phyloP scores from a whole-genome alignment of 257 asterid species.

The Solanum lycopersicoides region DNA sequence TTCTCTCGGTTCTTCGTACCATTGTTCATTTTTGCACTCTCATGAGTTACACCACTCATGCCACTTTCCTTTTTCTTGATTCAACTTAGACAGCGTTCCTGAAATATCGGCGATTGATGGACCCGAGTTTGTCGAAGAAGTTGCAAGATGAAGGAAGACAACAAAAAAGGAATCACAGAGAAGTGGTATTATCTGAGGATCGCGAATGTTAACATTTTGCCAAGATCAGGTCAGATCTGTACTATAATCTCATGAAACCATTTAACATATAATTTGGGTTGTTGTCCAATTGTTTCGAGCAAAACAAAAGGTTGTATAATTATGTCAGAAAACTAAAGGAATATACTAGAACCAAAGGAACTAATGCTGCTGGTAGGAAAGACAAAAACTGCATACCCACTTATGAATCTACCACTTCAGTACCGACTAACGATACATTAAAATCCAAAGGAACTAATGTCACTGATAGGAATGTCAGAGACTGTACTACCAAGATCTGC shows the following conservation, averaged over 20 bases:
- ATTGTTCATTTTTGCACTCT: slow-evolving; percentile 2
- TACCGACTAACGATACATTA: not conserved
- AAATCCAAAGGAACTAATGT: not conserved
- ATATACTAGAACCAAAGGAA: not conserved
- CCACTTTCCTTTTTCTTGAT: not conserved
- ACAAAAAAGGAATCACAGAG: not conserved
- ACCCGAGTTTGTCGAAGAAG: not conserved
- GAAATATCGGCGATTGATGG: not conserved
- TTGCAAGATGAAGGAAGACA: not conserved
- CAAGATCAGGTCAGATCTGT: not conserved
- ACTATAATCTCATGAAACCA: not conserved
- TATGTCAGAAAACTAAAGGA: not conserved
- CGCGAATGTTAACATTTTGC: not conserved
- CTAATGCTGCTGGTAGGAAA: not conserved
- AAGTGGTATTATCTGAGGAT: not conserved
- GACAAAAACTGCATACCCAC: not conserved
- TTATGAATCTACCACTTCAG: not conserved
- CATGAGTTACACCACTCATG: not conserved
- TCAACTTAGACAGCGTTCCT: not conserved
- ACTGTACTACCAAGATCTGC: not conserved
- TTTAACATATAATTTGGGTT: not conserved
- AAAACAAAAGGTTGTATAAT: not conserved
- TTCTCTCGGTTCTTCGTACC: slow-evolving; percentile 33
- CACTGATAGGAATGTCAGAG: not conserved
- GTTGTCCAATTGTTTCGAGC: not conserved